These are phyloP conservation scores for Aureobasidium lini DNA, from an alignment of 2,329 filamentous ascomycete genomes.

Conservation along the genomic window DNA sequence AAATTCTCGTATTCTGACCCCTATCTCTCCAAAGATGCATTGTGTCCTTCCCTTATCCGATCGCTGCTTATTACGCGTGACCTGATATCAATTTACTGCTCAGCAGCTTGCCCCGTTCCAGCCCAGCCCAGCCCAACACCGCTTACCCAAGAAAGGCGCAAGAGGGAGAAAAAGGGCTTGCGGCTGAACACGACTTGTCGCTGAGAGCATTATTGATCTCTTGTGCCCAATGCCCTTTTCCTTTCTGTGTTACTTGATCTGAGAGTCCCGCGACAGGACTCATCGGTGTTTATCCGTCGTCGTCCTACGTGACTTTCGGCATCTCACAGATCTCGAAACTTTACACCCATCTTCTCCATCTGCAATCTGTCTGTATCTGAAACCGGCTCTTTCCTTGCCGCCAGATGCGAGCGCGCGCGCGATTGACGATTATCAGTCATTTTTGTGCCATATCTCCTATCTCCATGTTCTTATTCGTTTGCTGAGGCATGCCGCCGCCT, in stretches of 20 bases:
- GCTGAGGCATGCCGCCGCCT: no score
- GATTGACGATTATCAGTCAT: no score
- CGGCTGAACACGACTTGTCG: neutral
- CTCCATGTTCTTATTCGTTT: neutral
- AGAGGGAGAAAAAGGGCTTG: neutral
- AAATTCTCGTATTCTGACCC: no score
- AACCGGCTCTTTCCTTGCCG: constrained; percentile 3
- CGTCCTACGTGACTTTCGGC: neutral
- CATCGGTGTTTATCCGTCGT: no score
- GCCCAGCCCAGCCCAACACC: neutral
- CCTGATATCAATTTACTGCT: neutral
- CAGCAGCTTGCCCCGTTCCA: neutral
- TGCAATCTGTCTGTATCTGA: neutral
- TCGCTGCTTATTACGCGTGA: neutral
- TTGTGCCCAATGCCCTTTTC: neutral
- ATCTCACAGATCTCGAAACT: neutral
- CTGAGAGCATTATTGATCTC: no score
- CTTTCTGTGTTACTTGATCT: neutral
- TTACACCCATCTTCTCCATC: no score
- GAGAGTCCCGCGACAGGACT: neutral
- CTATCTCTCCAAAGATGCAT: neutral
- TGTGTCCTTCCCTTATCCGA: neutral
- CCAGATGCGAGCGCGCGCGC: neutral
- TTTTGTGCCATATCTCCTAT: neutral
- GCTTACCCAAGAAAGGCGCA: no score